Percentiles rank a stretch among this genome's conserved stretches.
Evolutionary conservation across 192 early-diverging fungal genomes (phyloP).

Genomic region (Backusella tuberculispora): DNA sequence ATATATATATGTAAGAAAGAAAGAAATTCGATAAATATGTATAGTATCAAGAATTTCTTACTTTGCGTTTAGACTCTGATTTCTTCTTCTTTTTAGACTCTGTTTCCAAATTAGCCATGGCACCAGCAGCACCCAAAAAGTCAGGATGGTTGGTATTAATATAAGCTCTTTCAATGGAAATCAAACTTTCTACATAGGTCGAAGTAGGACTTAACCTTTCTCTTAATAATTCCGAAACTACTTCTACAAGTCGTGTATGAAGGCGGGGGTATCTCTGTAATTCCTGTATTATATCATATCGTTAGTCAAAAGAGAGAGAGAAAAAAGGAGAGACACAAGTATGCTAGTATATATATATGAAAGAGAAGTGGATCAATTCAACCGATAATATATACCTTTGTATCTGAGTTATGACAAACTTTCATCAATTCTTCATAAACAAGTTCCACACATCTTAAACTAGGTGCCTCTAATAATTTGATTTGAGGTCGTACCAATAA

Average conservation of each 20-base stretch:
- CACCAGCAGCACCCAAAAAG: constrained; percentile 78
- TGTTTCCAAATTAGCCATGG: constrained; percentile 72
- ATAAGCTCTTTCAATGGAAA: constrained; percentile 81
- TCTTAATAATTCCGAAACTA: constrained; percentile 75
- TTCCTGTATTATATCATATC: constrained; percentile 46
- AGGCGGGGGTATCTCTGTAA: constrained; percentile 77
- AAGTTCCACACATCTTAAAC: constrained; percentile 79
- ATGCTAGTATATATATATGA: neutral
- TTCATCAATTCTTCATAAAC: constrained; percentile 85
- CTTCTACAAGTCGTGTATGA: constrained; percentile 73
- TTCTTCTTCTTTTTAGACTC: constrained; percentile 66
- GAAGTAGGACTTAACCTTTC: constrained; percentile 76
- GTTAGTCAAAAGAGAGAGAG: neutral
- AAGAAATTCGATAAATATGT: neutral
- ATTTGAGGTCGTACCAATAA: constrained; percentile 84
- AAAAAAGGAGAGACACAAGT: neutral
- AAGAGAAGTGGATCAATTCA: neutral
- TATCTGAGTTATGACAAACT: constrained; percentile 77
- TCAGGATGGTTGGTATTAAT: constrained; percentile 89
- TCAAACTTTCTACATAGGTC: constrained; percentile 77
- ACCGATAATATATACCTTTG: constrained; percentile 46
- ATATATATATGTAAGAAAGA: neutral
- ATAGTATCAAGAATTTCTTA: neutral
- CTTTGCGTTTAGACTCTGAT: constrained; percentile 33
- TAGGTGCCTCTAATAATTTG: constrained; percentile 71